Conservation (phyloP, 495 filamentous ascomycete genomes). For the Daldinia decipiens region DNA sequence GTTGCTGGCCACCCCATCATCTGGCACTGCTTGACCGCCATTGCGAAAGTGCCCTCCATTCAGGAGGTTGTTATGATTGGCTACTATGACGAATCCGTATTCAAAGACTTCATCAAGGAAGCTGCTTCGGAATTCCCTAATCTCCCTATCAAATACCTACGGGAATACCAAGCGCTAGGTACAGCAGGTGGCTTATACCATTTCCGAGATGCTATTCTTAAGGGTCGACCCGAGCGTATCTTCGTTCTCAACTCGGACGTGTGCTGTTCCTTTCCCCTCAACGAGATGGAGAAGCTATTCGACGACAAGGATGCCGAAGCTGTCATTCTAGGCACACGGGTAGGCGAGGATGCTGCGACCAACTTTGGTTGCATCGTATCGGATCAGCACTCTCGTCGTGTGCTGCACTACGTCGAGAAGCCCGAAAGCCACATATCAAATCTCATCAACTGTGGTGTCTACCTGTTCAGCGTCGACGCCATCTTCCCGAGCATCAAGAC, state of each 20-base stretch:
- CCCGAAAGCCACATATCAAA: conserved; percentile 98
- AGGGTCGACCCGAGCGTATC: conserved; percentile 91
- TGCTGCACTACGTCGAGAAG: conserved; percentile 99
- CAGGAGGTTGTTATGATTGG: conserved; percentile 97
- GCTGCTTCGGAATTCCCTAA: conserved; percentile 84
- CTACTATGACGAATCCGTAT: conserved; percentile 97
- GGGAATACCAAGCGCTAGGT: conserved; percentile 96
- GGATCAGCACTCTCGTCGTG: conserved; percentile 92
- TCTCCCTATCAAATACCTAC: conserved; percentile 92
- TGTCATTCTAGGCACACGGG: conserved; percentile 93
- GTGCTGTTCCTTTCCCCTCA: conserved; percentile 97
- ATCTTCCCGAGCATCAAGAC: conserved; percentile 96
- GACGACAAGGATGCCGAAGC: conserved; percentile 97
- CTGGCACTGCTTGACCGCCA: conserved; percentile 93
- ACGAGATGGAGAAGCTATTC: conserved; percentile 92
- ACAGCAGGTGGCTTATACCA: conserved; percentile 98
- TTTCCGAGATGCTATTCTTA: conserved; percentile 98
- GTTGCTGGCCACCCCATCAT: conserved; percentile 98
- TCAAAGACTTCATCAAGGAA: conserved; percentile 98
- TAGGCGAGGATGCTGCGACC: conserved; percentile 88
- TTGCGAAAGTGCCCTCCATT: conserved; percentile 90
- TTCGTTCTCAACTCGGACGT: conserved; percentile 99
- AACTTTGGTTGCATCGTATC: conserved; percentile 99
- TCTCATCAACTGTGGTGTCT: conserved; percentile 99
- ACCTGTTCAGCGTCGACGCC: conserved; percentile 93